These are phyloP conservation scores for Westerdykella aurantiaca DNA, from an alignment of 2,329 filamentous ascomycete genomes.

Conservation along the genomic window DNA sequence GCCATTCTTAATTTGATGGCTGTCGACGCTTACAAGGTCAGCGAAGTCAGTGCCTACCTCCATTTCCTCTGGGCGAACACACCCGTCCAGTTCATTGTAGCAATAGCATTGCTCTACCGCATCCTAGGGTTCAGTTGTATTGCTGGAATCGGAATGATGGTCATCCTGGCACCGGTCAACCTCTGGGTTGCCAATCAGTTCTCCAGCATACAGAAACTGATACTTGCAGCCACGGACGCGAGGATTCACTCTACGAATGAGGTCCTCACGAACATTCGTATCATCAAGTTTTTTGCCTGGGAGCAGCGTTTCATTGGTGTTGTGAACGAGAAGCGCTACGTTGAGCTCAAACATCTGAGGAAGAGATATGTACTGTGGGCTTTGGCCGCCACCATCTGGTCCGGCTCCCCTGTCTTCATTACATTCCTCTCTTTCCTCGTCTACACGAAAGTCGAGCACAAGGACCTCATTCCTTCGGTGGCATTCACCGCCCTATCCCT, in stretches of 20 bases:
- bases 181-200: conserved; percentile 83
- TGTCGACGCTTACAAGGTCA: conserved; percentile 97
- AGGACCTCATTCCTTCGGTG: conserved; percentile 82
- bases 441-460: conserved; percentile 85
- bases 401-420: conserved; percentile 88
- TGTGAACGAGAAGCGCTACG: conserved; percentile 80
- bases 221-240: conserved; percentile 89
- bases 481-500: conserved; percentile 95
- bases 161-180: conserved; percentile 81
- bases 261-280: conserved; percentile 91
- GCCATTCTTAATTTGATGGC: conserved; percentile 99
- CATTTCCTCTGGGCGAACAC: conserved; percentile 93
- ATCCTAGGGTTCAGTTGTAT: conserved; percentile 92
- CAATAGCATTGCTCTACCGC: conserved; percentile 74
- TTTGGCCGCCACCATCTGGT: conserved; percentile 88
- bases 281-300: conserved; percentile 99
- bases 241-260: conserved; percentile 96
- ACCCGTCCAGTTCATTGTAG: conserved; percentile 79
- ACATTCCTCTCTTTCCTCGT: conserved; percentile 94
- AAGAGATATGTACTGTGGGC: conserved; percentile 88
- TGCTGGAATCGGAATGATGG: conserved; percentile 87
- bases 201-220: conserved; percentile 77
- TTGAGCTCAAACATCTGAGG: conserved; percentile 72
- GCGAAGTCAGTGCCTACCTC: conserved; percentile 87
- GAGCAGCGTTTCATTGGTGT: conserved; percentile 82